Evolutionary conservation across 2,329 filamentous ascomycete genomes (phyloP).

Genomic region (Bisporella sp.): DNA sequence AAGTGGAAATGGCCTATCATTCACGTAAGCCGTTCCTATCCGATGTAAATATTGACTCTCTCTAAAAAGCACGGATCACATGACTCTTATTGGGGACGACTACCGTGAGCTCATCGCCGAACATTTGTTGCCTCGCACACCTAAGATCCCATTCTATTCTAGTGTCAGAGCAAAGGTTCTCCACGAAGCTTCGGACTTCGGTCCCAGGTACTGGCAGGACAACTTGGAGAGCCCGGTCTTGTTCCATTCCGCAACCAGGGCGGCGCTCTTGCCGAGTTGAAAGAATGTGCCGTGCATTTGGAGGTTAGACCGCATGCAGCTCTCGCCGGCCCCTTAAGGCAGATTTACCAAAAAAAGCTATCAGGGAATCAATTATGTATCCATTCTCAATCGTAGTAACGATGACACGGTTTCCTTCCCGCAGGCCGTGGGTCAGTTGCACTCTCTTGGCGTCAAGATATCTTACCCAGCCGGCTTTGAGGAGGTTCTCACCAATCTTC

Average conservation of each 20-base stretch:
- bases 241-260: not conserved
- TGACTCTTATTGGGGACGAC: slow-evolving; percentile 33
- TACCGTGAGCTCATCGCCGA: slow-evolving; percentile 17
- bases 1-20: not conserved
- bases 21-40: not conserved
- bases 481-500: slow-evolving; percentile 29
- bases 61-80: not conserved
- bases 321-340: slow-evolving; percentile 16
- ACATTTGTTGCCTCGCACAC: slow-evolving; percentile 7
- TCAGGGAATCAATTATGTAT: slow-evolving; percentile 3
- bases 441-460: not conserved
- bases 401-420: slow-evolving; percentile 4
- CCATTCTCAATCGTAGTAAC: slow-evolving; percentile 3
- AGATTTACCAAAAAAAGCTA: slow-evolving; percentile 8
- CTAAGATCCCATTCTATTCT: slow-evolving; percentile 21
- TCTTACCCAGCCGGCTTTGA: not conserved
- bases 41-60: too few relatives aligned
- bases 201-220: not conserved
- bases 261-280: slow-evolving; percentile 11
- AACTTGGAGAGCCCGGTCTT: slow-evolving; percentile 2
- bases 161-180: slow-evolving; percentile 12
- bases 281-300: slow-evolving; percentile 8
- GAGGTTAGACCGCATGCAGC: slow-evolving; percentile 10
- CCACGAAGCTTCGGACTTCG: not conserved
- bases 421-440: slow-evolving; percentile 2